A percentile compares a stretch with the other conserved stretches of the same genome.
phyloP scores from a whole-genome alignment of 2,329 filamentous ascomycete species.

The Ceratocystiopsis minuta region DNA sequence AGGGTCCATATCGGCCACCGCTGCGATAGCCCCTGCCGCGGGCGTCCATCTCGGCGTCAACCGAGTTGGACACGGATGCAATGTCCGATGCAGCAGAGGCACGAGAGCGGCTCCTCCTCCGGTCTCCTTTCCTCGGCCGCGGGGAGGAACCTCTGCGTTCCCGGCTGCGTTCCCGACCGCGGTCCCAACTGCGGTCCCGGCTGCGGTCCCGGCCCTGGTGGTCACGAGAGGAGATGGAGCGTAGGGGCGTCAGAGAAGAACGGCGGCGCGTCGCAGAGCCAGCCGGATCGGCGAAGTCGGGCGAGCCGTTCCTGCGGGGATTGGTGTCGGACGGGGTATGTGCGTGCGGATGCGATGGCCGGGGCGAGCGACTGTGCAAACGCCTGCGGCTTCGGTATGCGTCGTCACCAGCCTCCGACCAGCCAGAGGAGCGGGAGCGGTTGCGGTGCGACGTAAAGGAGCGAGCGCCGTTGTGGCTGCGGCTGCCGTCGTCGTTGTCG shows the following conservation, averaged over 20 bases:
- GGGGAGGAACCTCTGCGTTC: neutral
- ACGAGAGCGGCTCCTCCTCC: constrained; percentile 5
- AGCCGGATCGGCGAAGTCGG: too few species aligned
- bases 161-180: neutral
- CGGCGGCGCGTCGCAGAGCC: too few species aligned
- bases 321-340: too few species aligned
- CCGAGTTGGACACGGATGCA: constrained; percentile 29
- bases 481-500: neutral
- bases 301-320: too few species aligned
- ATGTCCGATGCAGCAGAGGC: constrained; percentile 16
- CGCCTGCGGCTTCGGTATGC: neutral
- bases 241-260: too few species aligned
- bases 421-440: constrained; percentile 13
- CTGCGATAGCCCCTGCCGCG: constrained; percentile 23
- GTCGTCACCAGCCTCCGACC: constrained; percentile 4
- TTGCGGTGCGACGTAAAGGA: constrained; percentile 6
- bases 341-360: too few species aligned
- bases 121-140: constrained; percentile 17
- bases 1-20: constrained; percentile 14
- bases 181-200: too few species aligned
- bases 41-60: constrained; percentile 31
- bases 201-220: too few species aligned
- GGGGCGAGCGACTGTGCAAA: neutral
- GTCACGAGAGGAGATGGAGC: too few species aligned
- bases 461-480: neutral